Conservation (phyloP, 106 monocot species). For the Apostasia ramifera region DNA sequence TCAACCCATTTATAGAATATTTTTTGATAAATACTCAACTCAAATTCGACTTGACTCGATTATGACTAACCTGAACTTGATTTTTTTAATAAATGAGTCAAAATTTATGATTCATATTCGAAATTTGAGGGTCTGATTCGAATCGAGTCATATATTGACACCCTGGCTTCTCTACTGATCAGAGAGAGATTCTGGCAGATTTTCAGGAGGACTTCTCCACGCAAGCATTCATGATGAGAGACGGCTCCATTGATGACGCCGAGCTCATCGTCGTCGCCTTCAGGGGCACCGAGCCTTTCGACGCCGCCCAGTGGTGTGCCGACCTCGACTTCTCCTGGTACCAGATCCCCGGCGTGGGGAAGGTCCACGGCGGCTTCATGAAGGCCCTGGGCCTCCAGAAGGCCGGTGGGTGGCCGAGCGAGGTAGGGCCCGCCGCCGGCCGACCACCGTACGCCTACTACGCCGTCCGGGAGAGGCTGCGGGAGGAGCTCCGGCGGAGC, state of each 20-base stretch:
- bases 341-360: conserved; percentile 52
- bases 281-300: conserved; percentile 69
- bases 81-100: no score
- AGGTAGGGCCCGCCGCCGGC: not conserved
- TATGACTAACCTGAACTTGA: no score
- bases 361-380: conserved; percentile 86
- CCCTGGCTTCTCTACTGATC: no score
- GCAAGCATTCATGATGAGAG: conserved; percentile 61
- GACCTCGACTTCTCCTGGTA: conserved; percentile 90
- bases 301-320: conserved; percentile 54
- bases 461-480: conserved; percentile 44
- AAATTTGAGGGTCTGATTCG: no score
- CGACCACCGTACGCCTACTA: conserved; percentile 47
- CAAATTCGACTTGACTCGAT: no score
- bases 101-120: no score
- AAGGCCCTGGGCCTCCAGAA: conserved; percentile 66
- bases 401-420: conserved; percentile 28
- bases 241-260: conserved; percentile 30
- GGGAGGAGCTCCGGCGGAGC: conserved; percentile 16
- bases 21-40: no score
- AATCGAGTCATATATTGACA: no score
- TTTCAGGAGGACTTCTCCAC: conserved; percentile 35
- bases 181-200: conserved; percentile 25
- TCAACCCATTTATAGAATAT: no score
- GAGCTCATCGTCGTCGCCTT: conserved; percentile 62